Percentiles rank a stretch among this genome's conserved stretches.
These are phyloP conservation scores for Didymosphaeria variabile DNA, from an alignment of 2,329 filamentous ascomycete genomes.

Conservation along the genomic window DNA sequence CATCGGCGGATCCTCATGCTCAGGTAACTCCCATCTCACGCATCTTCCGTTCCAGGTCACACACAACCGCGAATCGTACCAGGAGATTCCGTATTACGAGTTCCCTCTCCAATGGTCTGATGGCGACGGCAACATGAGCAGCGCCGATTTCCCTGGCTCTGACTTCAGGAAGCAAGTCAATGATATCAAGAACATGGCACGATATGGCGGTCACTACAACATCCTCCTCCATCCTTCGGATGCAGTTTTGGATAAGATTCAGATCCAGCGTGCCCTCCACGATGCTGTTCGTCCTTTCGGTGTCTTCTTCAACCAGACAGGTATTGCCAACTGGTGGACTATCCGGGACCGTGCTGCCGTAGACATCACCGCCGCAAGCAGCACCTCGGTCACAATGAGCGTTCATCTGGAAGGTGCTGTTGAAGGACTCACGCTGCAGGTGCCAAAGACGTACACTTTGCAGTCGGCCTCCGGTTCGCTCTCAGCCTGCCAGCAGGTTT, in stretches of 20 bases:
- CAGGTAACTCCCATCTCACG: slow-evolving; percentile 15
- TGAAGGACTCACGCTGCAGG: slow-evolving; percentile 17
- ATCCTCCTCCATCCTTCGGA: slow-evolving; percentile 18
- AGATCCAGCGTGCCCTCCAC: slow-evolving; percentile 17
- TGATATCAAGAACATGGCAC: slow-evolving; percentile 15
- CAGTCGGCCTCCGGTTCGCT: slow-evolving; percentile 8
- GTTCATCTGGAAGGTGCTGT: slow-evolving; percentile 13
- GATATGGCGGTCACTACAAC: slow-evolving; percentile 19
- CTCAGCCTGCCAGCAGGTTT: slow-evolving; percentile 15
- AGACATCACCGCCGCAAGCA: slow-evolving; percentile 7
- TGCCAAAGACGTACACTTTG: slow-evolving; percentile 13
- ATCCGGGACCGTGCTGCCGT: slow-evolving; percentile 14
- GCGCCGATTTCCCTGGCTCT: slow-evolving; percentile 17
- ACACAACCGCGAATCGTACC: slow-evolving; percentile 17
- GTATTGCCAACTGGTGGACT: slow-evolving; percentile 19
- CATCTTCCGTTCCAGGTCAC: slow-evolving; percentile 19
- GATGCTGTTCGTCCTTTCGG: slow-evolving; percentile 16
- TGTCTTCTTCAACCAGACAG: slow-evolving; percentile 18
- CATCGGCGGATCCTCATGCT: slow-evolving; percentile 17
- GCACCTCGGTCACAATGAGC: slow-evolving; percentile 10
- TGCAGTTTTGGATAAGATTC: slow-evolving; percentile 17
- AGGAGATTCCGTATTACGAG: slow-evolving; percentile 17
- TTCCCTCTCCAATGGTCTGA: slow-evolving; percentile 20
- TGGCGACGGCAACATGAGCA: slow-evolving; percentile 20
- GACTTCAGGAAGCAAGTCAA: slow-evolving; percentile 16